phyloP scores from a whole-genome alignment of 768 basidiomycete species.

The Filobasidium wieringae region DNA sequence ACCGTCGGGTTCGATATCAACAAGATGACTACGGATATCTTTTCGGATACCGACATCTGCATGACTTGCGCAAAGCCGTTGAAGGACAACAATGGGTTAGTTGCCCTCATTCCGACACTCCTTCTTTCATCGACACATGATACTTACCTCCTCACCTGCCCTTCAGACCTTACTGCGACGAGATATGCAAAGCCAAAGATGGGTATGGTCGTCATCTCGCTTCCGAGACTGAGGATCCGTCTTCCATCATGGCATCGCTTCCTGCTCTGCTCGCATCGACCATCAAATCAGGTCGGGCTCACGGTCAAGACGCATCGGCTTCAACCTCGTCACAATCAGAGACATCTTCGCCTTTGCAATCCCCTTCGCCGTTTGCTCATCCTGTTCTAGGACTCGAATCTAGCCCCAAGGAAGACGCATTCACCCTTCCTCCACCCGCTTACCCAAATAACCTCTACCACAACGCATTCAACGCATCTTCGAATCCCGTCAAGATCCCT shows the following conservation, averaged over 20 bases:
- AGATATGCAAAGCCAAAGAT: conserved; percentile 11
- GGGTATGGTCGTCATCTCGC: neutral
- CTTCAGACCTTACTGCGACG: conserved; percentile 13
- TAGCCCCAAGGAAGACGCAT: conserved; percentile 22
- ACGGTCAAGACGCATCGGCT: conserved; percentile 5
- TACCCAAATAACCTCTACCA: conserved; percentile 18
- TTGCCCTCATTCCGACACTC: too few species aligned
- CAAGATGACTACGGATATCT: conserved; percentile 14
- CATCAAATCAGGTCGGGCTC: conserved; percentile 12
- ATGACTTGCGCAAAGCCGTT: conserved; percentile 17
- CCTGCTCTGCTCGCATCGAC: conserved; percentile 10
- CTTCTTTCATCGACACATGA: too few species aligned
- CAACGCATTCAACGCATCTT: conserved; percentile 13
- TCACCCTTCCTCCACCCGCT: conserved; percentile 33
- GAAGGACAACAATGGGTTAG: conserved; percentile 13
- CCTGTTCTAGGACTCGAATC: neutral
- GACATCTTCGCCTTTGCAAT: conserved; percentile 8
- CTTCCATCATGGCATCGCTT: conserved; percentile 15
- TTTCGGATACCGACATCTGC: conserved; percentile 10
- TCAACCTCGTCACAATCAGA: conserved; percentile 16
- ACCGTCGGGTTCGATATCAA: neutral
- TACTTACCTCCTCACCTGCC: too few species aligned
- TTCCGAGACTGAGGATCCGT: conserved; percentile 4
- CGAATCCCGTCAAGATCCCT: conserved; percentile 34
- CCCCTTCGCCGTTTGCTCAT: conserved; percentile 7